A percentile compares a stretch with the other conserved stretches of the same genome.
phyloP scores from a whole-genome alignment of 2,329 filamentous ascomycete genomes.

The Cordyceps farinosa region DNA sequence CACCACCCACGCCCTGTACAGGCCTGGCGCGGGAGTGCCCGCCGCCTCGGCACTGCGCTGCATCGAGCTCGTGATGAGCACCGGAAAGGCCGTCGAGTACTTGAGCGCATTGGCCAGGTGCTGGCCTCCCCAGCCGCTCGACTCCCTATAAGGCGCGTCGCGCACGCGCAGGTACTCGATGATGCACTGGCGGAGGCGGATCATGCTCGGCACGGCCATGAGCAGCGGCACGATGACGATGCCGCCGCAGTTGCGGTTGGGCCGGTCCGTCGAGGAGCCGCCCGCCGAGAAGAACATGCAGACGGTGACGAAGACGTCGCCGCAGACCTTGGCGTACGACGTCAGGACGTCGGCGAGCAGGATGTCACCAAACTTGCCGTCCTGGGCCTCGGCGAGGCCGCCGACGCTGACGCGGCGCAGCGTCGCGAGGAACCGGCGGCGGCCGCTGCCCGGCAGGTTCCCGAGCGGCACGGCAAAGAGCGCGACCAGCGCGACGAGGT shows the following conservation, averaged over 20 bases:
- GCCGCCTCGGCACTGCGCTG: constrained; percentile 57
- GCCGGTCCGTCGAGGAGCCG: constrained; percentile 71
- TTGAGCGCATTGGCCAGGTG: constrained; percentile 93
- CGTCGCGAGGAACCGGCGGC: constrained; percentile 70
- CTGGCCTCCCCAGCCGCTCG: constrained; percentile 72
- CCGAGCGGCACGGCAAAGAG: constrained; percentile 72
- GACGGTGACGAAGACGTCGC: constrained; percentile 79
- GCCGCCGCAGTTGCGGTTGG: constrained; percentile 79
- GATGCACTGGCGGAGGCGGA: constrained; percentile 86
- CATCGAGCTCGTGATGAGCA: constrained; percentile 75
- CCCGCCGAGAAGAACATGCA: constrained; percentile 83
- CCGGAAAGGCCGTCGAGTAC: constrained; percentile 90
- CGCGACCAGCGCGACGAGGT: constrained; percentile 68
- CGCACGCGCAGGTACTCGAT: constrained; percentile 78
- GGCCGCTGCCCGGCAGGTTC: constrained; percentile 64
- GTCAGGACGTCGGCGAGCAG: constrained; percentile 91
- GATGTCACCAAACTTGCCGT: constrained; percentile 94
- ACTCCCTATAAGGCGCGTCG: constrained; percentile 51
- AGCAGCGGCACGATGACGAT: constrained; percentile 76
- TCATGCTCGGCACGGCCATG: constrained; percentile 76
- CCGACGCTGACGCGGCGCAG: constrained; percentile 78
- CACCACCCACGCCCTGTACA: constrained; percentile 62
- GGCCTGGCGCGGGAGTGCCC: constrained; percentile 31
- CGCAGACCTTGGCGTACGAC: constrained; percentile 88
- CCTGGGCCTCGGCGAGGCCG: constrained; percentile 77